Evolutionary conservation across 257 asterid genomes (phyloP), one percentile per base, ranked within the genome.

Genomic region (Solanum boliviense): DNA sequence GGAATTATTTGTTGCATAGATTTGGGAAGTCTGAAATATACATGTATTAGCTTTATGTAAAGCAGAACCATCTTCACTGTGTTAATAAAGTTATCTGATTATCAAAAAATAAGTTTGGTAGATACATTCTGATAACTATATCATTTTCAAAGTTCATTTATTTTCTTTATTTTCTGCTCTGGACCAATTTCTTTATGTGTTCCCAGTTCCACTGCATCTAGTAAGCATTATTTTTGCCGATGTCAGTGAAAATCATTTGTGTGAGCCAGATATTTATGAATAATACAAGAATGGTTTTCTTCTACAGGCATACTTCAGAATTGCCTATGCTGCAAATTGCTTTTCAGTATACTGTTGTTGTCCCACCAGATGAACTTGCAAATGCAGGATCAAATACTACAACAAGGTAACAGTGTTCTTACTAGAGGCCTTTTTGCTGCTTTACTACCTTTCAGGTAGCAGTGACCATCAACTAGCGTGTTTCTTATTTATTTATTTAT

Each of bases 311-410:
- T 90, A 91, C 99, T 91, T 86, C 93, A 89, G 99, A 95, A 90
- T 93, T 91, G 84, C 99, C 99, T 36, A 93, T 96, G 89, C 29
- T 97, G 86, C 99, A 97, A 93, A 92, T 97, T 92, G 99, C 99
- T 89, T 97, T 97, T 91, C 99, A 97, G 88, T 97, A 97, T 90
- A 91, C 99, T 70, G 98, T 95, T 86, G 96, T 94, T 90, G 99
- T 96, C 89, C 98, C 98, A 60, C 98, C 94, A 4, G 94, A 90
- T 58, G 98, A 96, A 87, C 91, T 89, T 56, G 89, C 98, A 41
- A 86, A 88, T 84, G 88, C 93, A 56, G 91, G 92, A 87, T 90
- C 95, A 84, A 89, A 89, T 89, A 65, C 95, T 83, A 27, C 94
- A 87, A 92, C 88, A 90, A 94, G 99, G 99, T 96, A 92, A 87